Evolutionary conservation across 768 basidiomycete genomes (phyloP).

Genomic region (Russula foetens): DNA sequence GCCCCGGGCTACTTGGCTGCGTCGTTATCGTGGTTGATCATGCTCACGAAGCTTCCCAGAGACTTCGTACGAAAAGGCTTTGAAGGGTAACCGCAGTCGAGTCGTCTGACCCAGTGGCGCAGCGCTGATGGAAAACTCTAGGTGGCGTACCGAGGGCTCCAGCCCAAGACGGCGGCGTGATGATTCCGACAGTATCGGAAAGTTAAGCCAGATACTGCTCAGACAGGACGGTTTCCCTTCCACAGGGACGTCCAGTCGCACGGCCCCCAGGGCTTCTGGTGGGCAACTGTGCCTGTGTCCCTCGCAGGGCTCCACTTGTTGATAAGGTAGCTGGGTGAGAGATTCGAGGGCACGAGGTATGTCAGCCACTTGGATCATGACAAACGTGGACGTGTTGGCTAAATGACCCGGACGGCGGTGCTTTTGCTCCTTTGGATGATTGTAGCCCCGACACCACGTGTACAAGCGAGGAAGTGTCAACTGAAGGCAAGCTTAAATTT

Average conservation of each 20-base stretch:
- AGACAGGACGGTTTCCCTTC: background rate
- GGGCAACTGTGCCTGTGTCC: background rate
- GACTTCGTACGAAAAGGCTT: background rate
- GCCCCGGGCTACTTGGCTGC: background rate
- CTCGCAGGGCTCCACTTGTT: background rate
- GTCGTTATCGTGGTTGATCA: background rate
- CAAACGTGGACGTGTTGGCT: too few species aligned
- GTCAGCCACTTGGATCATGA: background rate
- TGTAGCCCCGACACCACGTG: background rate
- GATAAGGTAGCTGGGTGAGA: background rate
- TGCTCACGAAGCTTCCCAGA: background rate
- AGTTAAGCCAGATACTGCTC: constrained; percentile 1
- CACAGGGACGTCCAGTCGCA: background rate
- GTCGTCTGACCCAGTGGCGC: background rate
- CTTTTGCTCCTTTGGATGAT: too few species aligned
- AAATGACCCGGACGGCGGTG: too few species aligned
- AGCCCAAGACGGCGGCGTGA: background rate
- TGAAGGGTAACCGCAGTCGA: background rate
- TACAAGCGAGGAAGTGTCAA: background rate
- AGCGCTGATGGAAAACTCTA: background rate
- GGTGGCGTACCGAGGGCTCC: background rate
- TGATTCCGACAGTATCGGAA: background rate
- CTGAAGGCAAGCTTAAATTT: background rate
- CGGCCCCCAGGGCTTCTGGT: background rate
- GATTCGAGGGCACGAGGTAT: background rate